A percentile compares a stretch with the other conserved stretches of the same genome.
These are phyloP conservation scores for Aspergillus funiculosus DNA, from an alignment of 495 filamentous ascomycete genomes.

Conservation along the genomic window DNA sequence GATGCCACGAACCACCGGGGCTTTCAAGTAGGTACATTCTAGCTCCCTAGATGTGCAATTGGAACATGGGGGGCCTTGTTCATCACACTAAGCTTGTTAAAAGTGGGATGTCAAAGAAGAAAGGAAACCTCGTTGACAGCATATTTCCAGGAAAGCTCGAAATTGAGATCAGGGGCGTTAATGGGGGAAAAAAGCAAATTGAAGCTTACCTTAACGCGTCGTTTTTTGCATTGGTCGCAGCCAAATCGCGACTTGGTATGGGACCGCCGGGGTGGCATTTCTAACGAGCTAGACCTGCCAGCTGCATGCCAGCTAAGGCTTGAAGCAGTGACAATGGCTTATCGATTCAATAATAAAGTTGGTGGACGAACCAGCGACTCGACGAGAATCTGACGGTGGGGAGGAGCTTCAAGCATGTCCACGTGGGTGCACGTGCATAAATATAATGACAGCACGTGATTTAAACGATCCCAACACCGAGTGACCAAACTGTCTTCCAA, in stretches of 20 bases:
- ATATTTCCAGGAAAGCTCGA: no score
- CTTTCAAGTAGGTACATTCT: conserved; percentile 35
- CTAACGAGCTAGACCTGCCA: conserved; percentile 1
- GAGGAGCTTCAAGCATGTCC: background rate
- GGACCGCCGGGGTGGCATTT: conserved; percentile 36
- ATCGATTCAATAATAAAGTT: no score
- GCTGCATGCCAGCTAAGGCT: background rate
- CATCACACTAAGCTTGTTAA: conserved; percentile 34
- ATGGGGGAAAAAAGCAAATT: background rate
- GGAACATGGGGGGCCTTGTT: conserved; percentile 40
- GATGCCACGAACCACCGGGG: conserved; percentile 16
- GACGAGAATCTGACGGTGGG: background rate
- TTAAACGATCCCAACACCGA: no score
- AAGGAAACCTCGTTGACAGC: no score
- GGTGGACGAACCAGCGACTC: no score
- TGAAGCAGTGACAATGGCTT: background rate
- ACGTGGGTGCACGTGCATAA: conserved; percentile 7
- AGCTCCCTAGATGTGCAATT: conserved; percentile 40
- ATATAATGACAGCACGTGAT: no score
- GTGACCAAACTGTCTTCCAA: no score
- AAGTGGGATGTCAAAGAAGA: conserved; percentile 15
- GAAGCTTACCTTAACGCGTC: conserved; percentile 48
- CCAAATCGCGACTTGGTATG: conserved; percentile 55
- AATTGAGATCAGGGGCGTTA: no score
- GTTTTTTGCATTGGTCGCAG: conserved; percentile 53